Conservation (phyloP, 2,329 filamentous ascomycete species). For the Bisporella sp. region DNA sequence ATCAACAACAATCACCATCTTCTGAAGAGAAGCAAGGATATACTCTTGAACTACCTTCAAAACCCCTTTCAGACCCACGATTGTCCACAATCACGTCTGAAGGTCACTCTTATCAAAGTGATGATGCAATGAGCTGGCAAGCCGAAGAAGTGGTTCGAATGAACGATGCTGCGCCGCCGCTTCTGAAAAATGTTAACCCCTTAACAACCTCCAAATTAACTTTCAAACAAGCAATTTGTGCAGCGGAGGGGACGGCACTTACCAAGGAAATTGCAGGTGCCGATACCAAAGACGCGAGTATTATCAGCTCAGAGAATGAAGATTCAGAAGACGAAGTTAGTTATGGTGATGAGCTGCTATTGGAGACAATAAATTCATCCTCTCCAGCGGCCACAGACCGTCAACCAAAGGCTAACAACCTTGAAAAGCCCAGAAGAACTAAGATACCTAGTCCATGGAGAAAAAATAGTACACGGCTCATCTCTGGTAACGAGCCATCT, state of each 20-base stretch:
- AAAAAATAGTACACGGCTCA: constrained; percentile 23
- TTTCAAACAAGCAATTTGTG: constrained; percentile 8
- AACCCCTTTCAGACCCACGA: constrained; percentile 11
- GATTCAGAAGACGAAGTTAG: constrained; percentile 4
- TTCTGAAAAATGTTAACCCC: constrained; percentile 1
- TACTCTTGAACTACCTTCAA: constrained; percentile 14
- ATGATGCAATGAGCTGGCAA: constrained; percentile 25
- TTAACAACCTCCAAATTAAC: not conserved
- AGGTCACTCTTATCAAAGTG: constrained; percentile 9
- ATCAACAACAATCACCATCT: constrained; percentile 12
- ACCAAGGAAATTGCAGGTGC: constrained; percentile 17
- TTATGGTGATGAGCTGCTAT: constrained; percentile 23
- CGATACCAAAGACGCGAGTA: constrained; percentile 14
- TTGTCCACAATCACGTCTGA: constrained; percentile 8
- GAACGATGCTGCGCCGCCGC: constrained; percentile 1
- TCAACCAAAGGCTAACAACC: constrained; percentile 7
- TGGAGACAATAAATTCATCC: constrained; percentile 27
- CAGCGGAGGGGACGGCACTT: constrained; percentile 20
- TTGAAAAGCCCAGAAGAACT: constrained; percentile 21
- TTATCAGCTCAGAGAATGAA: constrained; percentile 20
- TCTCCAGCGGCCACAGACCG: constrained; percentile 14
- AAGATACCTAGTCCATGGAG: constrained; percentile 27
- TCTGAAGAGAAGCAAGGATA: constrained; percentile 18
- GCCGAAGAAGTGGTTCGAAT: constrained; percentile 15
- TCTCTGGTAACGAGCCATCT: constrained; percentile 25